These are phyloP conservation scores for Athelia psychrophila DNA, from an alignment of 1,284 basidiomycete genomes.

Conservation along the genomic window DNA sequence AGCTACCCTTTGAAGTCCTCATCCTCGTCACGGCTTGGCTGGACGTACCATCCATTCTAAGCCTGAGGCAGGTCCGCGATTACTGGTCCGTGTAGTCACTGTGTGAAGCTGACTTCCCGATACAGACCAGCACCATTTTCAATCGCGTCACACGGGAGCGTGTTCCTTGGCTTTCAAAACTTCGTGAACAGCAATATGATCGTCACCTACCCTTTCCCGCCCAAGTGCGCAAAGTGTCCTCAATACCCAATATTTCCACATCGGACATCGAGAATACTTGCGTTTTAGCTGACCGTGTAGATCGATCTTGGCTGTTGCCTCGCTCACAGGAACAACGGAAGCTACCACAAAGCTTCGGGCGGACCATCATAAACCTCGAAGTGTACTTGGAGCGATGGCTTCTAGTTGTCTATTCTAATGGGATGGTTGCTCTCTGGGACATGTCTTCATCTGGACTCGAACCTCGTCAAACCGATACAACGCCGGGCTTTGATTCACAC, in stretches of 20 bases:
- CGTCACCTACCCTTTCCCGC: not conserved
- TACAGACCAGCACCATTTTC: not conserved
- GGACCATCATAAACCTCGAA: slow-evolving; percentile 27
- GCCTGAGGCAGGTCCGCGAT: not conserved
- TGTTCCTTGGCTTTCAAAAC: not conserved
- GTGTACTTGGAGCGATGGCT: slow-evolving; percentile 39
- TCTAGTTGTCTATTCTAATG: slow-evolving; percentile 34
- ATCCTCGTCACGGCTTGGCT: not conserved
- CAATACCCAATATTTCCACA: not conserved
- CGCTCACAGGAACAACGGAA: slow-evolving; percentile 2
- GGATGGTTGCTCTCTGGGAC: slow-evolving; percentile 35
- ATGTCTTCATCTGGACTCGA: slow-evolving; percentile 11
- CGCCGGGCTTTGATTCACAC: not conserved
- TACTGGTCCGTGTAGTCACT: not conserved
- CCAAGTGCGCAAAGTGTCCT: not conserved
- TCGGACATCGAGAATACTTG: not conserved
- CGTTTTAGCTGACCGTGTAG: not conserved
- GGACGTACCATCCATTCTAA: not conserved
- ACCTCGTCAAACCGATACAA: slow-evolving; percentile 4
- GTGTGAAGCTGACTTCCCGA: not conserved
- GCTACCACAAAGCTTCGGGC: slow-evolving; percentile 11
- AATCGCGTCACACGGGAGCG: not conserved
- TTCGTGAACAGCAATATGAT: not conserved
- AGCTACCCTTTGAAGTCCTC: not conserved
- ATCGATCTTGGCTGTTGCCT: not conserved